Conservation (phyloP, 352 stramenopile genomes). For the Albugo candida region DNA sequence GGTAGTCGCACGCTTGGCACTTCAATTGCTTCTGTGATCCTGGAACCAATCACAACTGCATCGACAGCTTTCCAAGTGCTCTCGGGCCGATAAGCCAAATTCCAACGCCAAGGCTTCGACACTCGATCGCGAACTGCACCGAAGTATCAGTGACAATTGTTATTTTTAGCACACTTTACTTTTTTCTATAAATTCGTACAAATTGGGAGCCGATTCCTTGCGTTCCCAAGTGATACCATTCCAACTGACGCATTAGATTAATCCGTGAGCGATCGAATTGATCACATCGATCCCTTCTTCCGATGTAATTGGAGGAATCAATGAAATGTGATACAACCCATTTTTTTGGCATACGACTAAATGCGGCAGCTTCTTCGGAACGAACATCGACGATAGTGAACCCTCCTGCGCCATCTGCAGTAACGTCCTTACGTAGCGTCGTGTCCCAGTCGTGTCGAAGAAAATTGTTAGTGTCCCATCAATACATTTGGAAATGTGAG, state of each 20-base stretch:
- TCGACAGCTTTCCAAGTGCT: slow-evolving; percentile 87
- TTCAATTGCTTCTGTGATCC: slow-evolving; percentile 71
- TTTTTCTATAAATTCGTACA: slow-evolving; percentile 84
- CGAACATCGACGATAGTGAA: slow-evolving; percentile 98
- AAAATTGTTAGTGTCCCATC: slow-evolving; percentile 99
- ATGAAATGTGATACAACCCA: slow-evolving; percentile 89
- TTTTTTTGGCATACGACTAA: slow-evolving; percentile 82
- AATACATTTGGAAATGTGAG: slow-evolving; percentile 91
- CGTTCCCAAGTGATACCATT: slow-evolving; percentile 89
- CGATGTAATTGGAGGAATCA: slow-evolving; percentile 94
- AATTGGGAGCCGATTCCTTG: slow-evolving; percentile 77
- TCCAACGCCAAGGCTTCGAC: slow-evolving; percentile 86
- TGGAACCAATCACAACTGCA: slow-evolving; percentile 77
- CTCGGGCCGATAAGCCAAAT: slow-evolving; percentile 91
- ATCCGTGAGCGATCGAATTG: slow-evolving; percentile 46
- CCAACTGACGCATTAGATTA: slow-evolving; percentile 76
- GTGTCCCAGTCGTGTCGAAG: slow-evolving; percentile 87
- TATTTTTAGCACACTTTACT: slow-evolving; percentile 21
- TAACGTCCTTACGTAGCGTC: slow-evolving; percentile 64
- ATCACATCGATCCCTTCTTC: slow-evolving; percentile 84
- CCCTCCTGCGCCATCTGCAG: slow-evolving; percentile 85
- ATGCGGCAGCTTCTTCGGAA: slow-evolving; percentile 82
- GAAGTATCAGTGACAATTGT: background rate
- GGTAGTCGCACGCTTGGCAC: slow-evolving; percentile 31
- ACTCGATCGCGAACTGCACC: slow-evolving; percentile 52